phyloP scores from a whole-genome alignment of 2,329 filamentous ascomycete genomes.

The Hypoxylon sp. region DNA sequence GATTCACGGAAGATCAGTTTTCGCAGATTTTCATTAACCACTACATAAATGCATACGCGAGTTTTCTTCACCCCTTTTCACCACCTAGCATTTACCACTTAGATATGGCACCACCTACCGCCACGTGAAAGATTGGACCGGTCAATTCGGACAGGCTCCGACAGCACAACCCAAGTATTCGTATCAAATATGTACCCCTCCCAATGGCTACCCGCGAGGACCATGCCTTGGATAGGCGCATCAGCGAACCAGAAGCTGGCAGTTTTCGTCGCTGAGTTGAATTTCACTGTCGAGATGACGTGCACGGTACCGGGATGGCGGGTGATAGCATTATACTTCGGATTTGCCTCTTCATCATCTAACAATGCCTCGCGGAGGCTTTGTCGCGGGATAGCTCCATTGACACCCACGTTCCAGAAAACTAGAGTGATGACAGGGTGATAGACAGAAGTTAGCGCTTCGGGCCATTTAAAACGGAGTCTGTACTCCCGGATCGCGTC shows the following conservation, averaged over 20 bases:
- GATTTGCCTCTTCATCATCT: background rate
- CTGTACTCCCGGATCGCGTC: slow-evolving; percentile 4
- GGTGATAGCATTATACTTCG: background rate
- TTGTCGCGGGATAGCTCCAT: slow-evolving; percentile 3
- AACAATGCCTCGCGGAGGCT: background rate
- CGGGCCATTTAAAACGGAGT: background rate
- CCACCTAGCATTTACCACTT: no score
- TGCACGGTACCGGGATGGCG: background rate
- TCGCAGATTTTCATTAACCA: background rate
- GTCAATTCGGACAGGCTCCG: background rate
- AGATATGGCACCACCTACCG: background rate
- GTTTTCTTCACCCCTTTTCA: background rate
- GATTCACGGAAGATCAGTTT: no score
- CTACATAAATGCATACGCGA: background rate
- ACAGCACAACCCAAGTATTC: background rate
- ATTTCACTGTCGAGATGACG: background rate
- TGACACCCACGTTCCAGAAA: background rate
- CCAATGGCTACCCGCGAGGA: background rate
- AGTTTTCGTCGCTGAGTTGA: background rate
- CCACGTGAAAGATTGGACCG: background rate
- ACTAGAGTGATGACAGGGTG: slow-evolving; percentile 1
- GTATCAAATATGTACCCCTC: slow-evolving; percentile 7
- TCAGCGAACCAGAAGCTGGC: slow-evolving; percentile 9
- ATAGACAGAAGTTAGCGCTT: background rate
- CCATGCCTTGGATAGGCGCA: background rate